Conservation (phyloP, 495 filamentous ascomycete genomes). For the Letharia lupina region DNA sequence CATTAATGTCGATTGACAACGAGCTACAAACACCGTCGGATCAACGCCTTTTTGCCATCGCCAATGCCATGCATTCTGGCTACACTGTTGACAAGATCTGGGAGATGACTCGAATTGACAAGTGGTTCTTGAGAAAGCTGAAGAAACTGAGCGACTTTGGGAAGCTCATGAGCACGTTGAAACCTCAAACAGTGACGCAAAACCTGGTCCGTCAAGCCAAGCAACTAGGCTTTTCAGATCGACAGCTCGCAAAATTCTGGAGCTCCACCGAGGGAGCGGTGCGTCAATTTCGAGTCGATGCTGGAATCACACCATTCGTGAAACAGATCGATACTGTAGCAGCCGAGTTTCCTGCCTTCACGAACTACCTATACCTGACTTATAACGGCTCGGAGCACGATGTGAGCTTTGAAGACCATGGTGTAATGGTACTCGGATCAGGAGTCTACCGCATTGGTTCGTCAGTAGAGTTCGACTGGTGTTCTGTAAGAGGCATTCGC, state of each 20-base stretch:
- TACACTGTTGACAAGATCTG: conserved; percentile 95
- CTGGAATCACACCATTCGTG: conserved; percentile 77
- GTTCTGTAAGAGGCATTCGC: conserved; percentile 90
- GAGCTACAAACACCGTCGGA: conserved; percentile 97
- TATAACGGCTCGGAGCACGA: conserved; percentile 91
- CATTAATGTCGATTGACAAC: conserved; percentile 89
- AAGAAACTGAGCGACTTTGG: conserved; percentile 86
- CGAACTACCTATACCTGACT: conserved; percentile 95
- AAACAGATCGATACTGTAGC: conserved; percentile 99
- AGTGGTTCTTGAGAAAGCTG: conserved; percentile 81
- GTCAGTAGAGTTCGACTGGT: conserved; percentile 99
- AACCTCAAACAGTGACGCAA: conserved; percentile 54
- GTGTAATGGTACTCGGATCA: conserved; percentile 92
- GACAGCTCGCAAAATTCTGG: conserved; percentile 89
- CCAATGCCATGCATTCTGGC: conserved; percentile 90
- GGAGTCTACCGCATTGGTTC: conserved; percentile 97
- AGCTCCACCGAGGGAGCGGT: conserved; percentile 87
- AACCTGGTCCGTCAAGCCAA: conserved; percentile 72
- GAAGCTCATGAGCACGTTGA: conserved; percentile 61
- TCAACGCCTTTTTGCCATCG: conserved; percentile 93
- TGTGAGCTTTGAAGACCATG: conserved; percentile 74
- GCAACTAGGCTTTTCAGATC: conserved; percentile 87
- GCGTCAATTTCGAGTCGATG: conserved; percentile 69
- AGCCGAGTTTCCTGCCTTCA: conserved; percentile 89
- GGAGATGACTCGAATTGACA: conserved; percentile 87